phyloP scores from a whole-genome alignment of 768 basidiomycete species.

The Bullera alba region DNA sequence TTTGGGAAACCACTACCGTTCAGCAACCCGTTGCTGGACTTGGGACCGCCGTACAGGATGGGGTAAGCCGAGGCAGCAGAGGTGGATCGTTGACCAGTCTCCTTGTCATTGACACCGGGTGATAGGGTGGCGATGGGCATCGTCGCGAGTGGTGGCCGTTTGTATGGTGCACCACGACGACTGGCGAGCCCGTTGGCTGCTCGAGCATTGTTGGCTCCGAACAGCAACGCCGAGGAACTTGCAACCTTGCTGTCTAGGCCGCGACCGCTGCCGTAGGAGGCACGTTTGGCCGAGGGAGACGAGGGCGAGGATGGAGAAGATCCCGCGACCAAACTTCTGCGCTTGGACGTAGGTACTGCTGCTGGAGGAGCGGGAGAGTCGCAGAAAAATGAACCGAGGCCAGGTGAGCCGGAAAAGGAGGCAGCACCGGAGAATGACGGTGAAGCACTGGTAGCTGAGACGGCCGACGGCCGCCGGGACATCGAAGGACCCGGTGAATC shows the following conservation, averaged over 20 bases:
- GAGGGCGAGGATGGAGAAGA: slow-evolving; percentile 40
- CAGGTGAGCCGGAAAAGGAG: slow-evolving; percentile 27
- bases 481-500: slow-evolving; percentile 10
- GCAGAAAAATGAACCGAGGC: slow-evolving; percentile 40
- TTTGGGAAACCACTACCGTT: slow-evolving; percentile 23
- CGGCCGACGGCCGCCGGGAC: slow-evolving; percentile 8
- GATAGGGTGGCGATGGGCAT: slow-evolving; percentile 10
- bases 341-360: slow-evolving; percentile 18
- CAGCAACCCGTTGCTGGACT: slow-evolving; percentile 8
- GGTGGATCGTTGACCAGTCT: slow-evolving; percentile 5
- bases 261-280: slow-evolving; percentile 21
- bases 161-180: slow-evolving; percentile 33
- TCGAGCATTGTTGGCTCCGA: slow-evolving; percentile 13
- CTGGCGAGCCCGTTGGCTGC: slow-evolving; percentile 17
- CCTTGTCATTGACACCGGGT: not conserved
- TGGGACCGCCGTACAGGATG: slow-evolving; percentile 24
- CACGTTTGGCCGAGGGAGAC: slow-evolving; percentile 38
- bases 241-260: slow-evolving; percentile 32
- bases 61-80: slow-evolving; percentile 35
- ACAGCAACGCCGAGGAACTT: slow-evolving; percentile 25
- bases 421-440: slow-evolving; percentile 15
- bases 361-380: slow-evolving; percentile 36
- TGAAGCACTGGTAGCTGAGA: slow-evolving; percentile 21
- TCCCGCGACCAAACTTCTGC: slow-evolving; percentile 26
- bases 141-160: slow-evolving; percentile 34